Conservation (phyloP, 176 grass and related monocot species). For the Olyra latifolia region DNA sequence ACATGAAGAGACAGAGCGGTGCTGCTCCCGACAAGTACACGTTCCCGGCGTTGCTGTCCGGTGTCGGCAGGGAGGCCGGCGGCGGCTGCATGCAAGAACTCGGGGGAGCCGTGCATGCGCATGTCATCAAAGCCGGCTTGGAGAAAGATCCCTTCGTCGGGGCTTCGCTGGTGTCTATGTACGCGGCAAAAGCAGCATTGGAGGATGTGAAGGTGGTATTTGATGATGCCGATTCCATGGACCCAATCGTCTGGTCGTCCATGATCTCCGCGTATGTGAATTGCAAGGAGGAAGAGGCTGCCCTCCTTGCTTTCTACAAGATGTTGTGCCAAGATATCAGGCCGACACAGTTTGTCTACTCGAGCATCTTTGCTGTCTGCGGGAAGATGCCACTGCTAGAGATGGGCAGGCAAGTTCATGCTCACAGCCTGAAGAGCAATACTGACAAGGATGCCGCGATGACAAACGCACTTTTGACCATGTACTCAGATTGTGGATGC, state of each 20-base stretch:
- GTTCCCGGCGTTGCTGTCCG: conserved; percentile 39
- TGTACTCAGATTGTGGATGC: conserved; percentile 49
- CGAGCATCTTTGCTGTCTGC: conserved; percentile 20
- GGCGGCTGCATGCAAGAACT: conserved; percentile 11
- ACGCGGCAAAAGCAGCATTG: conserved; percentile 7
- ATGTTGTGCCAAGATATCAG: conserved; percentile 42
- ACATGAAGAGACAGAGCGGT: conserved; percentile 23
- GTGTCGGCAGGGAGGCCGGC: background rate
- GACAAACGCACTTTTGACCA: conserved; percentile 43
- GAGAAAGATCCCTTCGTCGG: conserved; percentile 43
- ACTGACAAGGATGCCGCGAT: conserved; percentile 27
- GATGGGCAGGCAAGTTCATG: conserved; percentile 40
- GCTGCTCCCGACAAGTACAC: conserved; percentile 40
- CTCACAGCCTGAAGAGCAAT: conserved; percentile 36
- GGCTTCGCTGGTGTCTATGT: conserved; percentile 33
- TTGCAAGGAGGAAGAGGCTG: conserved; percentile 23
- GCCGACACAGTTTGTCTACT: conserved; percentile 39
- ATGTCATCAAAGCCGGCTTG: conserved; percentile 41
- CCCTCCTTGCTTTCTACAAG: conserved; percentile 25
- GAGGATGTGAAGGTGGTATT: conserved; percentile 20
- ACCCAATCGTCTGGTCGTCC: conserved; percentile 37
- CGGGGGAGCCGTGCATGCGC: conserved; percentile 21
- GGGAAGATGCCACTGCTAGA: conserved; percentile 31
- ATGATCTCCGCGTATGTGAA: conserved; percentile 35
- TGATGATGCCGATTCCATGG: conserved; percentile 13